These are phyloP conservation scores for Coccomyxa subellipsoidea DNA, from an alignment of 163 green algal genomes.

Conservation along the genomic window DNA sequence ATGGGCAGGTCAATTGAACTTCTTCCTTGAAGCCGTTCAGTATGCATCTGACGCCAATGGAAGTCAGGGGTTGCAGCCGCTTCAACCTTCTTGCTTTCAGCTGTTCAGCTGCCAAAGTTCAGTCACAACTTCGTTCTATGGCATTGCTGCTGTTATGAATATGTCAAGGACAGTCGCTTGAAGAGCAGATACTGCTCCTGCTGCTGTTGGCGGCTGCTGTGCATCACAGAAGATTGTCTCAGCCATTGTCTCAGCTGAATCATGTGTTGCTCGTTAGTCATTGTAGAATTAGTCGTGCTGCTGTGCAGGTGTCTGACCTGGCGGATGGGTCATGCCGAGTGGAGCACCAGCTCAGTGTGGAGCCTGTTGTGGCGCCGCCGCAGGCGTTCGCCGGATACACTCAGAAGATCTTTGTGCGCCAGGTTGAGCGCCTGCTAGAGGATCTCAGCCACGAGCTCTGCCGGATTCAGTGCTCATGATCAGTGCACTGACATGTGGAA, in stretches of 20 bases:
- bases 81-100: neutral
- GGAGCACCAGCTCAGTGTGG: neutral
- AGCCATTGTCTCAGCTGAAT: no score
- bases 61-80: no score
- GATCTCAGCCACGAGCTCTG: neutral
- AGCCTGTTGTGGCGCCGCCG: neutral
- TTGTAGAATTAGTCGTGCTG: no score
- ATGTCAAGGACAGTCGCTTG: no score
- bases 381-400: neutral
- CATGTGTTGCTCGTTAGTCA: no score
- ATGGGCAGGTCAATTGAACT: no score
- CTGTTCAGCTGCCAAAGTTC: neutral
- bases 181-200: no score
- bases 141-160: no score
- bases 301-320: neutral
- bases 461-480: neutral
- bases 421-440: neutral
- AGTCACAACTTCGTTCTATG: neutral
- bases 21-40: neutral
- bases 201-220: no score
- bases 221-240: no score
- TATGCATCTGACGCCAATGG: neutral
- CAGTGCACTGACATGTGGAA: neutral
- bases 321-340: neutral
- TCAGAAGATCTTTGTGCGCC: conserved; percentile 6